A percentile compares a stretch with the other conserved stretches of the same genome.
These are phyloP conservation scores for Monilinia vaccinii-corymbosi DNA, from an alignment of 2,329 filamentous ascomycete genomes.

Conservation along the genomic window DNA sequence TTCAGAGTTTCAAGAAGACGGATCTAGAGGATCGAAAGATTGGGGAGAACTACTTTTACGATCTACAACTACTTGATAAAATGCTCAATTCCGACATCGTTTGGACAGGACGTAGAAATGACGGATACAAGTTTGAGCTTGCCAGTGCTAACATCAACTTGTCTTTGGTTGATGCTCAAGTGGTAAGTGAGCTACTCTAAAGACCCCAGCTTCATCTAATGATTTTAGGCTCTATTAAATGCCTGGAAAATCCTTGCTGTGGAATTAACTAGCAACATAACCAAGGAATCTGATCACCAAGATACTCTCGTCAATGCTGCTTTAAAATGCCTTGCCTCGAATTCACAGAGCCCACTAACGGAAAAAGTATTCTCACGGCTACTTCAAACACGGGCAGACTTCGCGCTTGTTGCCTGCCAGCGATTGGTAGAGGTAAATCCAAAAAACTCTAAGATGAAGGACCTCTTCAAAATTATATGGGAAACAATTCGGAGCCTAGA, in stretches of 20 bases:
- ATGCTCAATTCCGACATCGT: conserved; percentile 69
- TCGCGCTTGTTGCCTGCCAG: conserved; percentile 76
- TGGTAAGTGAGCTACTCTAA: conserved; percentile 43
- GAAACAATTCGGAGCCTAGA: conserved; percentile 45
- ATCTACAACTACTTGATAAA: conserved; percentile 63
- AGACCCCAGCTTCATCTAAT: conserved; percentile 21
- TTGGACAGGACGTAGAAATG: conserved; percentile 60
- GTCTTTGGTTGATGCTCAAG: conserved; percentile 85
- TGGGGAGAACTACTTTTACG: conserved; percentile 76
- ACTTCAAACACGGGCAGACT: conserved; percentile 64
- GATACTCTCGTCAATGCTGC: conserved; percentile 50
- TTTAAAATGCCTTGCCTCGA: conserved; percentile 68
- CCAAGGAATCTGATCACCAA: conserved; percentile 19
- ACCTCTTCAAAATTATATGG: conserved; percentile 50
- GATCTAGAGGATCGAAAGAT: conserved; percentile 54
- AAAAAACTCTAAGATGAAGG: conserved; percentile 40
- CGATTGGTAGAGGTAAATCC: conserved; percentile 55
- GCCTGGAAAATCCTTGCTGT: conserved; percentile 84
- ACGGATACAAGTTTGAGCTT: conserved; percentile 77
- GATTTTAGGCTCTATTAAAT: conserved; percentile 61
- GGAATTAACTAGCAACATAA: conserved; percentile 59
- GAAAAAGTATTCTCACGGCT: conserved; percentile 77
- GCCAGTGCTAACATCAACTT: conserved; percentile 82
- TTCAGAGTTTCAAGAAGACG: conserved; percentile 76
- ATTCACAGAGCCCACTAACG: conserved; percentile 61